Conservation (phyloP, 257 asterid genomes). For the Solanum corneliomulleri region DNA sequence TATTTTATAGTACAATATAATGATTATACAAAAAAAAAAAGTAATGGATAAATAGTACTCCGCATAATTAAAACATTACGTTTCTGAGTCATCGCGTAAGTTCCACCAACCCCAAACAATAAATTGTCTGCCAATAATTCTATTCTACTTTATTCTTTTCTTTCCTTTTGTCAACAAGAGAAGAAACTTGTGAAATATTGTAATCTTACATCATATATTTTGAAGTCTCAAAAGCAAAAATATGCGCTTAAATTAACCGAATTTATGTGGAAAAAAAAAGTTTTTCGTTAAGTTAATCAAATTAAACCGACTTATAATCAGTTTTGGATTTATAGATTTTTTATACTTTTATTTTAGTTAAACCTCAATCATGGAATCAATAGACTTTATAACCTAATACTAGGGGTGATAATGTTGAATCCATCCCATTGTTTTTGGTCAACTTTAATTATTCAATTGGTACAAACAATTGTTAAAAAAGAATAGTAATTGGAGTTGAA, state of each 20-base stretch:
- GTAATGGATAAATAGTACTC: background rate
- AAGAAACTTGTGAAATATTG: background rate
- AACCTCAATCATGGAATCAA: background rate
- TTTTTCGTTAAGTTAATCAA: background rate
- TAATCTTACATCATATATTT: background rate
- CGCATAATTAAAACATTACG: background rate
- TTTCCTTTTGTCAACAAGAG: background rate
- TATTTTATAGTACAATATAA: background rate
- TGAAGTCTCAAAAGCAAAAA: background rate
- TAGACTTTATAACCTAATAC: no score
- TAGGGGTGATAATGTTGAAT: no score
- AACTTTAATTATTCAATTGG: no score
- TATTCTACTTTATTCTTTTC: background rate
- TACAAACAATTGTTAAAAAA: no score
- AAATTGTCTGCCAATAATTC: background rate
- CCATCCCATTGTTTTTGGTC: no score
- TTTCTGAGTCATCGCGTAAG: background rate
- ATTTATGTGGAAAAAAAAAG: background rate
- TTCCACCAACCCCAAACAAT: background rate
- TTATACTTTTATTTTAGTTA: background rate
- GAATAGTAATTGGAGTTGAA: no score
- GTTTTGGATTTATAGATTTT: background rate
- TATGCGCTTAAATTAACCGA: background rate
- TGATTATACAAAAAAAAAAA: background rate
- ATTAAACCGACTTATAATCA: background rate